phyloP scores from a whole-genome alignment of 2,329 filamentous ascomycete genomes.

The Cladosporium sp. region DNA sequence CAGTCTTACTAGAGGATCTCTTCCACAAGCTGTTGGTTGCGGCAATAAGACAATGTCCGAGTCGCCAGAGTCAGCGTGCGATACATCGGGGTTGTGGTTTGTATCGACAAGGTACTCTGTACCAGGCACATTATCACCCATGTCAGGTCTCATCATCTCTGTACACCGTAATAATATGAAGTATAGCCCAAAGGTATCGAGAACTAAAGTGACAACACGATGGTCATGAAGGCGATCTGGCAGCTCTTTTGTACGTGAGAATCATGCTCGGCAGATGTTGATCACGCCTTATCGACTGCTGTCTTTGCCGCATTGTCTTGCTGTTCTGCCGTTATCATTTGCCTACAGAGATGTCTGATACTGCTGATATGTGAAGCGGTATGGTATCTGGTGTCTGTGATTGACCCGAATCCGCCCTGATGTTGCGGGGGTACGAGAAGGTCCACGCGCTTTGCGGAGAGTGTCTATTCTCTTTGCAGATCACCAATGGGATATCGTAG shows the following conservation, averaged over 20 bases:
- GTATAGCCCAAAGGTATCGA: background rate
- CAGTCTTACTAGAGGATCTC: slow-evolving; percentile 12
- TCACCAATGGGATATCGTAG: background rate
- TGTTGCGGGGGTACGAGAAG: slow-evolving; percentile 7
- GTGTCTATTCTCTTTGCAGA: background rate
- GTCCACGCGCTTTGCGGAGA: slow-evolving; percentile 18
- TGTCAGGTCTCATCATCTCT: background rate
- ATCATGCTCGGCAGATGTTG: background rate
- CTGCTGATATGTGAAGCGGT: background rate
- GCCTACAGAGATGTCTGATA: background rate
- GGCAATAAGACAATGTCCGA: slow-evolving; percentile 38
- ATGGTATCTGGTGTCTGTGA: background rate
- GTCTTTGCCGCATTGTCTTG: background rate
- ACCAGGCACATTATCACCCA: slow-evolving; percentile 34
- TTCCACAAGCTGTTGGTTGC: slow-evolving; percentile 34
- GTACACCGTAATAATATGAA: background rate
- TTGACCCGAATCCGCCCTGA: background rate
- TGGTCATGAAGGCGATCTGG: background rate
- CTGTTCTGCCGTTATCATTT: background rate
- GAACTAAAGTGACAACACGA: background rate
- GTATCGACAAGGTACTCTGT: slow-evolving; percentile 39
- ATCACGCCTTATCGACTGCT: background rate
- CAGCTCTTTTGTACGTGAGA: background rate
- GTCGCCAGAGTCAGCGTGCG: slow-evolving; percentile 29
- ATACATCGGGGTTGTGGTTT: slow-evolving; percentile 20